Base-by-base conservation (phyloP, 208 protist genomes). In the Trypanosoma rangeli region DNA sequence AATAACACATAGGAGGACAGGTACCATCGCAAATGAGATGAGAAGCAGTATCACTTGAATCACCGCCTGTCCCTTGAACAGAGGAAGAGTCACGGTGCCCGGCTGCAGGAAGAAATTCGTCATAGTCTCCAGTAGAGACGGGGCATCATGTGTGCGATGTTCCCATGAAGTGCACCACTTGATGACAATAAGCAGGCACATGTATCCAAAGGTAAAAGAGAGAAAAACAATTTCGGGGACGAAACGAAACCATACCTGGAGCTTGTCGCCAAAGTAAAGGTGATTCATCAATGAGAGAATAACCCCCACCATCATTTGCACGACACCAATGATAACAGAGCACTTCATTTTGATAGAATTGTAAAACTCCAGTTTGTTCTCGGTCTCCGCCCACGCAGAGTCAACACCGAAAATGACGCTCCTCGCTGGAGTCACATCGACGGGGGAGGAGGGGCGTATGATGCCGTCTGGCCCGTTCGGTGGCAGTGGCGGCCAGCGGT, bases 171-270 rank as follows among this genome's bases (percentile, higher is more conserved):
- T 91, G 49, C 76, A 78, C 98, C 98, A 99, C 89, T 99, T 99
- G 66, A 93, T 71, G 64, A 99, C 86, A 68, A 99, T 99, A 35
- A 99, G 80, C 62, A 99, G 69, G 56, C 85, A 87, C 86, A 99
- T 94, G 79, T 99, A 99, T 64, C 98, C 95, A 65, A 98, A 98
- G 29, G 96, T 96, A 65, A 81, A 93, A 66, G 68, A 68, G 20
- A 99, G 82, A 87, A 99, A 99, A 13, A 99, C 70, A n/a, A 99
- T 60, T 86, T 99, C 91, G 39, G 98, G 97, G 39, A 99, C 84
- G 73, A 98, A 99, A 60, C 98, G 94, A 73, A 90, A 96, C 68
- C 89, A 89, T 35, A 99, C 76, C 66, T 97, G 85, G 20, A 97
- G 68, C 22, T 64, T 77, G 63, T 98, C 78, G 9, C 90, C 83